phyloP scores from a whole-genome alignment of 2,329 filamentous ascomycete genomes.

The Harringtonia lauricola region DNA sequence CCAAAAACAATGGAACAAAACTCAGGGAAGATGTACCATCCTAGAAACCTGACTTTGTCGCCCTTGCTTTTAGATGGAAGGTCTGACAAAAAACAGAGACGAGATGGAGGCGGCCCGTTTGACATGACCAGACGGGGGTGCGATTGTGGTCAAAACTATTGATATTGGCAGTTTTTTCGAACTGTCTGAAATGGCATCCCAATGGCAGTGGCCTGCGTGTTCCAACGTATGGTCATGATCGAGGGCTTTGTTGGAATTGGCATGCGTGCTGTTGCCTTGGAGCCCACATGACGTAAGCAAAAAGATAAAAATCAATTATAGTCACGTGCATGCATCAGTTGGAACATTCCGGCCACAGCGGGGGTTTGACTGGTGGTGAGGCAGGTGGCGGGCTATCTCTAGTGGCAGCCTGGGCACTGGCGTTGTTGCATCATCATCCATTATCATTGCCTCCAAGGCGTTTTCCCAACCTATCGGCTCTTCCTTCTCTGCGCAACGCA shows the following conservation, averaged over 20 bases:
- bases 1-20: neutral
- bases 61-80: constrained; percentile 40
- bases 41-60: constrained; percentile 84
- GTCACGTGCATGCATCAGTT: too few species aligned
- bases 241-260: too few species aligned
- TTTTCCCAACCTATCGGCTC: too few species aligned
- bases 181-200: neutral
- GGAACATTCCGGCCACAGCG: too few species aligned
- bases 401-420: neutral
- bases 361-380: too few species aligned
- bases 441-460: neutral
- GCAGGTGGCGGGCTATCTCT: neutral
- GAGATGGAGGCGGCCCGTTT: constrained; percentile 51
- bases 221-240: too few species aligned
- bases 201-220: too few species aligned
- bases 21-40: constrained; percentile 55
- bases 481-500: neutral
- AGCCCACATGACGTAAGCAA: too few species aligned
- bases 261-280: too few species aligned
- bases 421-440: constrained; percentile 3
- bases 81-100: constrained; percentile 52
- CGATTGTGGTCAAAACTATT: too few species aligned
- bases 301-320: too few species aligned
- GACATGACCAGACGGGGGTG: constrained; percentile 30
- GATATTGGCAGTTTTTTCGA: too few species aligned